phyloP scores from a whole-genome alignment of 345 rosid species.

The Clarkia xantiana region DNA sequence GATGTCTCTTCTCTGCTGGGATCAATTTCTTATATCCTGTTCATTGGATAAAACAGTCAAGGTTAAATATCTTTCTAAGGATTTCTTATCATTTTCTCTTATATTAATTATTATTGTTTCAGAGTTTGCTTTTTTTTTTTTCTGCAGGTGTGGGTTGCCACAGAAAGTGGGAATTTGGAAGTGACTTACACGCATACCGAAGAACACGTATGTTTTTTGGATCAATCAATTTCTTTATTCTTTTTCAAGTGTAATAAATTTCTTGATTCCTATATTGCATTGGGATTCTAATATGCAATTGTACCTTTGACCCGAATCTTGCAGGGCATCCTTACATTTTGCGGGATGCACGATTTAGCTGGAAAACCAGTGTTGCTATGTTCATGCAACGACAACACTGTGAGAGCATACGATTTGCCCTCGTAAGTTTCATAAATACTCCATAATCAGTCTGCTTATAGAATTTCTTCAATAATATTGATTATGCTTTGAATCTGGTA shows the following conservation, averaged over 20 bases:
- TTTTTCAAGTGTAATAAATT: background rate
- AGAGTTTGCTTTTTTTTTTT: slow-evolving; percentile 2
- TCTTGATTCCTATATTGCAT: background rate
- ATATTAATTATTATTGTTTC: background rate
- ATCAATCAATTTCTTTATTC: background rate
- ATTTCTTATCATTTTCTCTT: slow-evolving; percentile 2
- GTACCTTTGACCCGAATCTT: slow-evolving; percentile 4
- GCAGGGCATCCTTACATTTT: slow-evolving; percentile 64
- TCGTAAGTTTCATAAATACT: slow-evolving; percentile 45
- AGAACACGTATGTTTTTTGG: slow-evolving; percentile 50
- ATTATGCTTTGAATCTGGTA: background rate
- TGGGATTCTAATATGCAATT: background rate
- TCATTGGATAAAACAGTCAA: slow-evolving; percentile 85
- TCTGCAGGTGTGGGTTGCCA: slow-evolving; percentile 78
- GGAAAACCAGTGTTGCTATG: slow-evolving; percentile 73
- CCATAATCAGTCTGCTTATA: background rate
- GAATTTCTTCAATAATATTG: background rate
- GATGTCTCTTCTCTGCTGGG: slow-evolving; percentile 98
- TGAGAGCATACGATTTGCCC: slow-evolving; percentile 71
- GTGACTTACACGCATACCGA: slow-evolving; percentile 80
- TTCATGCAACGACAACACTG: slow-evolving; percentile 61
- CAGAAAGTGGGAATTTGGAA: slow-evolving; percentile 87
- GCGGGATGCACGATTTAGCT: slow-evolving; percentile 77
- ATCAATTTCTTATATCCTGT: slow-evolving; percentile 89
- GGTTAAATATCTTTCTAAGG: slow-evolving; percentile 21